Percentiles rank a stretch among this genome's conserved stretches.
phyloP scores from a whole-genome alignment of 192 early-diverging fungal species.

The Backusella sp. region DNA sequence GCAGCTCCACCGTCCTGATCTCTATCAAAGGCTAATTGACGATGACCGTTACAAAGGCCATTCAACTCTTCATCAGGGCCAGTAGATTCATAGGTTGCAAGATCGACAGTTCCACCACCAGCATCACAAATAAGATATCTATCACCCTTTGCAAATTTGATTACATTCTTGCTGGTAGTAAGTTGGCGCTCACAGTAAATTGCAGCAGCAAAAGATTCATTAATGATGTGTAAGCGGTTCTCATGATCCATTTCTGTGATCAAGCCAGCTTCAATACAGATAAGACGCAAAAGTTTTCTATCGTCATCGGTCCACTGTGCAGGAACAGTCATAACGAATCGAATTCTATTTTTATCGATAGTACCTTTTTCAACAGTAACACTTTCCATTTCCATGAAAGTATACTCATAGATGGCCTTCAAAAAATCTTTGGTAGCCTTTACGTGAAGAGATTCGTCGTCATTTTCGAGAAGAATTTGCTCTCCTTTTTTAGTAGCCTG shows the following conservation, averaged over 20 bases:
- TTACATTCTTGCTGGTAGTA: not conserved
- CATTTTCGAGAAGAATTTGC: not conserved
- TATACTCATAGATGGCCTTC: not conserved
- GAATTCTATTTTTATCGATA: not conserved
- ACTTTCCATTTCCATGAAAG: not conserved
- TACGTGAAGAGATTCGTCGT: not conserved
- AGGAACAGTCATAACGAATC: slow-evolving; percentile 7
- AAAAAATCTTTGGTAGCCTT: slow-evolving; percentile 9
- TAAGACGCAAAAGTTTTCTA: not conserved
- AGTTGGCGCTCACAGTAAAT: not conserved
- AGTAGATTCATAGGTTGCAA: slow-evolving; percentile 7
- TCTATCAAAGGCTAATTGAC: slow-evolving; percentile 4
- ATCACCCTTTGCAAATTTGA: not conserved
- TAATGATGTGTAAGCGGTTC: not conserved
- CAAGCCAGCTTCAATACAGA: not conserved
- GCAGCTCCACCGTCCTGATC: not conserved
- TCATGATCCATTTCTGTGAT: slow-evolving; percentile 12
- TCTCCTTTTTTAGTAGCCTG: not conserved
- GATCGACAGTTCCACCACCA: slow-evolving; percentile 15
- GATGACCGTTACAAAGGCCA: not conserved
- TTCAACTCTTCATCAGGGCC: not conserved
- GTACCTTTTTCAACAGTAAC: not conserved
- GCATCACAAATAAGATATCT: slow-evolving; percentile 14
- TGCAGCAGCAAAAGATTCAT: slow-evolving; percentile 8
- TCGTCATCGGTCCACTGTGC: slow-evolving; percentile 1